Evolutionary conservation across 2,329 filamentous ascomycete genomes (phyloP).

Genomic region (Colletotrichum ledebouriae): DNA sequence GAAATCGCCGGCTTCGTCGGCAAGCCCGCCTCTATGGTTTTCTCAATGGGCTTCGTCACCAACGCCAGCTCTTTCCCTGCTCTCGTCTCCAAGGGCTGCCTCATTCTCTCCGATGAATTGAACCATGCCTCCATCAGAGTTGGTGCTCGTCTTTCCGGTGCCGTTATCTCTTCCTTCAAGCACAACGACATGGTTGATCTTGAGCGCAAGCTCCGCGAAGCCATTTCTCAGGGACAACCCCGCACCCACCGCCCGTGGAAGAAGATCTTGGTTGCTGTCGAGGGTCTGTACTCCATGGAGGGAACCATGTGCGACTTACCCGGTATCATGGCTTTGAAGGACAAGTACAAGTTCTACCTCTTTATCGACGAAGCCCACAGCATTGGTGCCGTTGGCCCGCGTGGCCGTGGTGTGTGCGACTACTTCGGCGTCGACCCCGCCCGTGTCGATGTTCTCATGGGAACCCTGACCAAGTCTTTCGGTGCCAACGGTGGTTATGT

Average conservation of each 20-base stretch:
- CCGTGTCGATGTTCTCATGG: constrained; percentile 97
- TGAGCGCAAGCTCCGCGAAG: constrained; percentile 87
- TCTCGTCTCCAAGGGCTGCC: constrained; percentile 89
- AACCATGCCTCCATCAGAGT: constrained; percentile 99
- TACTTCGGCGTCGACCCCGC: constrained; percentile 93
- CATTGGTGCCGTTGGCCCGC: constrained; percentile 89
- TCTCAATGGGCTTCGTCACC: constrained; percentile 99
- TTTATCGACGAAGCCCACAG: constrained; percentile 98
- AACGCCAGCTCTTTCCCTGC: constrained; percentile 95
- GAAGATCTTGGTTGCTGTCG: constrained; percentile 96
- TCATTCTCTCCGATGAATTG: constrained; percentile 96
- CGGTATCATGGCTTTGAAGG: constrained; percentile 86
- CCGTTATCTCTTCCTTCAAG: constrained; percentile 96
- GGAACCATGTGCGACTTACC: constrained; percentile 99
- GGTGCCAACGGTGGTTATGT: constrained; percentile 98
- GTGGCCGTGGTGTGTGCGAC: constrained; percentile 93
- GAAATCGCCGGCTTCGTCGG: constrained; percentile 92
- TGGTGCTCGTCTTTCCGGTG: constrained; percentile 91
- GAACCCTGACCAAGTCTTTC: constrained; percentile 97
- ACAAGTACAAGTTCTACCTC: constrained; percentile 96
- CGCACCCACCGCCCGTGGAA: constrained; percentile 99
- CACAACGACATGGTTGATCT: constrained; percentile 96
- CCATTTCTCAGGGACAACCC: constrained; percentile 95
- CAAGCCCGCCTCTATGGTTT: constrained; percentile 95
- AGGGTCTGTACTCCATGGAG: constrained; percentile 99